Evolutionary conservation across 2,329 filamentous ascomycete genomes (phyloP).

Genomic region (Trichoderma gracile): DNA sequence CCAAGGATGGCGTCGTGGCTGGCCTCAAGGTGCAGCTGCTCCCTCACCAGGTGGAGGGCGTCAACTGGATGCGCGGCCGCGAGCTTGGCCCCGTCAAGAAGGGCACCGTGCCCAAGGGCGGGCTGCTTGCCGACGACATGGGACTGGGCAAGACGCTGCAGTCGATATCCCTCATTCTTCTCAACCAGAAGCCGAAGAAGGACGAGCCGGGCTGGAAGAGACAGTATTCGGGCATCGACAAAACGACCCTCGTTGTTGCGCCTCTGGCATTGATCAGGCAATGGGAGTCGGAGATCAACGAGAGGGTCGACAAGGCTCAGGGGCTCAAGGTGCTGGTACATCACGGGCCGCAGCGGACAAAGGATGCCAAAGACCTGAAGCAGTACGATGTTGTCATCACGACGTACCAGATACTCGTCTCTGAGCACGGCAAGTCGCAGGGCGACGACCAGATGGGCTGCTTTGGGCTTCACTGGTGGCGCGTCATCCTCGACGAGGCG

Average conservation of each 20-base stretch:
- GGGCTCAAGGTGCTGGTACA: conserved; percentile 82
- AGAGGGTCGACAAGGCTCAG: conserved; percentile 71
- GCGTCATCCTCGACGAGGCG: conserved; percentile 92
- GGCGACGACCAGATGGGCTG: conserved; percentile 72
- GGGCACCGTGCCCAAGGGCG: conserved; percentile 80
- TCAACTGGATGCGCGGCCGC: conserved; percentile 92
- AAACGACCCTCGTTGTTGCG: conserved; percentile 86
- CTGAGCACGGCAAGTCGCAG: conserved; percentile 75
- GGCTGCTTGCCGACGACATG: conserved; percentile 97
- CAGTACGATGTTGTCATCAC: conserved; percentile 95
- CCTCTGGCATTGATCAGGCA: conserved; percentile 93
- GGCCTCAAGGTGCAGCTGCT: conserved; percentile 86
- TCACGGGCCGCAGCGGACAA: conserved; percentile 83
- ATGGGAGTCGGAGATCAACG: conserved; percentile 91
- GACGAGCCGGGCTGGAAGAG: conserved; percentile 64
- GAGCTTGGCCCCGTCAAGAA: conserved; percentile 85
- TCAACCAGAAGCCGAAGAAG: conserved; percentile 68
- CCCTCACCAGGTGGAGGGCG: conserved; percentile 90
- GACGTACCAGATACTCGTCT: conserved; percentile 93
- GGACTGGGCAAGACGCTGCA: conserved; percentile 95
- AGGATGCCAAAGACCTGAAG: conserved; percentile 72
- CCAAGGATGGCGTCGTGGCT: conserved; percentile 60
- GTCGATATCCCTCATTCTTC: conserved; percentile 83
- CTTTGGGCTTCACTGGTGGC: conserved; percentile 92
- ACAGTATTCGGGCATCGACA: conserved; percentile 67